These are phyloP conservation scores for Psilocybe cyanescens DNA, from an alignment of 768 basidiomycete genomes.

Conservation along the genomic window DNA sequence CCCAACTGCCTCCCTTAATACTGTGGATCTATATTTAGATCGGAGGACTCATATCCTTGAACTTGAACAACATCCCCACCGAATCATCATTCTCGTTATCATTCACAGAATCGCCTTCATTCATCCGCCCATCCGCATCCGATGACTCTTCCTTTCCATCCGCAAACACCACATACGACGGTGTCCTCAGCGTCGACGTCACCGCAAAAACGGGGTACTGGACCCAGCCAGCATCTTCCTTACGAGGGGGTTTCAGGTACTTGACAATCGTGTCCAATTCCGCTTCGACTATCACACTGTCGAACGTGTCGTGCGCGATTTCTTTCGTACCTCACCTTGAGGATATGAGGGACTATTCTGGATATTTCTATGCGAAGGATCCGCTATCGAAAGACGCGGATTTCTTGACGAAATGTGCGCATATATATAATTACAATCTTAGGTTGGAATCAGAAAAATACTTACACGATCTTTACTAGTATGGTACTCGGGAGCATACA, in stretches of 20 bases:
- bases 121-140: slow-evolving; percentile 54
- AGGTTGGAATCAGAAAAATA: background rate
- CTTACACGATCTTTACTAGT: slow-evolving; percentile 30
- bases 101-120: slow-evolving; percentile 60
- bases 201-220: slow-evolving; percentile 42
- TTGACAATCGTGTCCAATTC: slow-evolving; percentile 49
- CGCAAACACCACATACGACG: slow-evolving; percentile 43
- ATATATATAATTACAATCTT: background rate
- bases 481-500: slow-evolving; percentile 67
- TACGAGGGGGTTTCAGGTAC: slow-evolving; percentile 59
- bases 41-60: slow-evolving; percentile 56
- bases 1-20: background rate
- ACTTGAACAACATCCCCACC: slow-evolving; percentile 36
- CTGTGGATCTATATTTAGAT: slow-evolving; percentile 34
- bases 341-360: slow-evolving; percentile 50
- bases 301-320: slow-evolving; percentile 53
- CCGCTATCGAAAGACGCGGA: slow-evolving; percentile 46
- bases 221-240: slow-evolving; percentile 47
- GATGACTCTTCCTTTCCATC: slow-evolving; percentile 58
- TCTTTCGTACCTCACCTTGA: slow-evolving; percentile 58
- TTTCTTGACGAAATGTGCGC: slow-evolving; percentile 52
- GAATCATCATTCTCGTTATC: slow-evolving; percentile 48
- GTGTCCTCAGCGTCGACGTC: slow-evolving; percentile 41
- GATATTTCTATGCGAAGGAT: slow-evolving; percentile 55
- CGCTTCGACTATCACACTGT: slow-evolving; percentile 38